Evolutionary conservation across 1,139 yeast species (phyloP).

Genomic region (Magnusiomyces suaveolens): DNA sequence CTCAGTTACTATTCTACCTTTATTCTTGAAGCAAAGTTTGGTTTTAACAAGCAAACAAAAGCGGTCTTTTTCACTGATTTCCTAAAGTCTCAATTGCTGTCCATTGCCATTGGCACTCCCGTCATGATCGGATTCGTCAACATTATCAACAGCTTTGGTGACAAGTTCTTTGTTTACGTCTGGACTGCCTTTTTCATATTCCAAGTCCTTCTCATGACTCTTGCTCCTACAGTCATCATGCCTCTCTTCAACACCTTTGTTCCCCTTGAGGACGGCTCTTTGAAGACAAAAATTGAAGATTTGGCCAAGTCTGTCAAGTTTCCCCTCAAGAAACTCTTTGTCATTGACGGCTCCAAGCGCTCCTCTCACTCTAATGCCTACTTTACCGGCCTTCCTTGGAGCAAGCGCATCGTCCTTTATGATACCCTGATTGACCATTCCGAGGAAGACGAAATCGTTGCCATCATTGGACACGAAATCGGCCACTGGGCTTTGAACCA

Average conservation of each 20-base stretch:
- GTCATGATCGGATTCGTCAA: slow-evolving; percentile 64
- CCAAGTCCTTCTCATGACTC: slow-evolving; percentile 59
- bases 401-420: slow-evolving; percentile 84
- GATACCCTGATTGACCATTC: slow-evolving; percentile 84
- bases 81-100: slow-evolving; percentile 49
- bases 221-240: slow-evolving; percentile 74
- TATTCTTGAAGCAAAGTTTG: slow-evolving; percentile 83
- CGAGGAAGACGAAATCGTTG: slow-evolving; percentile 70
- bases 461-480: slow-evolving; percentile 92
- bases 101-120: slow-evolving; percentile 59
- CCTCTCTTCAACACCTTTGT: slow-evolving; percentile 87
- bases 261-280: slow-evolving; percentile 83
- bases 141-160: slow-evolving; percentile 72
- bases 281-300: slow-evolving; percentile 69
- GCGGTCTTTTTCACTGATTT: slow-evolving; percentile 63
- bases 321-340: slow-evolving; percentile 77
- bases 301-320: slow-evolving; percentile 67
- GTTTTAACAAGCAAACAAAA: slow-evolving; percentile 78
- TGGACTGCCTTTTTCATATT: slow-evolving; percentile 62
- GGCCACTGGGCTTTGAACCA: slow-evolving; percentile 96
- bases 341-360: slow-evolving; percentile 90
- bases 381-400: slow-evolving; percentile 89
- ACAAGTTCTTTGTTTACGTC: slow-evolving; percentile 67
- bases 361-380: slow-evolving; percentile 95
- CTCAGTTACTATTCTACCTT: slow-evolving; percentile 62